Percentiles rank a stretch among this genome's conserved stretches.
Conservation (phyloP, 2,329 filamentous ascomycete species). For the Cladorrhinum sp. region DNA sequence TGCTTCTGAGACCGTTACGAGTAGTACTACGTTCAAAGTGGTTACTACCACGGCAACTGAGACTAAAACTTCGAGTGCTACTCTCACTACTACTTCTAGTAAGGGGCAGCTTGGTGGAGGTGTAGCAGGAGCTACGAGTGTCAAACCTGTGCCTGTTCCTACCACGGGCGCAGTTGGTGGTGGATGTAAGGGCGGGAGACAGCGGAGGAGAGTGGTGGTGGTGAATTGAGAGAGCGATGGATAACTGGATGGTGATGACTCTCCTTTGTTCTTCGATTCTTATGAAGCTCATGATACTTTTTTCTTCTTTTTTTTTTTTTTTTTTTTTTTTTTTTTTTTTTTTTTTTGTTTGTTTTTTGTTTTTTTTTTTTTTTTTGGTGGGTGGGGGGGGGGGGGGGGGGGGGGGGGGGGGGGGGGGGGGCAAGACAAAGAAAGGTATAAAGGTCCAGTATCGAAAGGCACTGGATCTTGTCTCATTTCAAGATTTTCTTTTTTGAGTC, state of each 20-base stretch:
- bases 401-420: background rate
- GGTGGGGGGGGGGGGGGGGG: background rate
- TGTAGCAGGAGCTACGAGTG: background rate
- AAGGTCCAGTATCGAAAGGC: background rate
- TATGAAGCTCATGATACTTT: background rate
- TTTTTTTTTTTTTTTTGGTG: too few species aligned
- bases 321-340: too few species aligned
- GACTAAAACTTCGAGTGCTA: too few species aligned
- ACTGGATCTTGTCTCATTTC: background rate
- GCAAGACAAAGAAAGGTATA: background rate
- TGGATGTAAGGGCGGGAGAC: background rate
- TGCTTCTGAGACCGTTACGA: background rate
- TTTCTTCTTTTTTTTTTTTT: too few species aligned
- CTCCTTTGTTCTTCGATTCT: background rate
- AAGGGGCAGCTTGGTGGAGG: background rate
- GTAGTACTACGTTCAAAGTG: background rate
- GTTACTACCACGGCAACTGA: too few species aligned
- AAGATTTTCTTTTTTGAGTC: too few species aligned
- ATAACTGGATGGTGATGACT: background rate
- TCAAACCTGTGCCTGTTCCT: background rate
- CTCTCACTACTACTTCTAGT: background rate
- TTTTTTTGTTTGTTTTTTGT: too few species aligned
- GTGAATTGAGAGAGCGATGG: background rate
- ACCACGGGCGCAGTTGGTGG: background rate
- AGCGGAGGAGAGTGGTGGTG: background rate